Base-by-base conservation (phyloP, 164 flowering plant genomes). In the Euptelea pleiosperma region DNA sequence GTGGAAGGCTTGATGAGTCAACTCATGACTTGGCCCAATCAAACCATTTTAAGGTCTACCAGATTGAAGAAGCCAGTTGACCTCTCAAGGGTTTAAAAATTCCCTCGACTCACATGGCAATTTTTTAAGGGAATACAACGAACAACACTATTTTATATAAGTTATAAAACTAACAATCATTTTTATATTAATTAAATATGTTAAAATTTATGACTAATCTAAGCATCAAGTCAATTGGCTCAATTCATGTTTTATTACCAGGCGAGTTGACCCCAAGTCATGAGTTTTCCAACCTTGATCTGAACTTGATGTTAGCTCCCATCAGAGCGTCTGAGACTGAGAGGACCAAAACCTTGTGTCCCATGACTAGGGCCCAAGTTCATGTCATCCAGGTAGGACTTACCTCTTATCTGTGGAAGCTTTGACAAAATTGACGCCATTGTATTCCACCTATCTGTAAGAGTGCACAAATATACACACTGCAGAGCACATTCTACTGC, bases 401-500 rank as follows among this genome's bases (percentile, higher is more conserved):
- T 73, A 86, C 96, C 84, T 68, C 73, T 83, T n/a, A 77, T 43
- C 28, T 63, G 76, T 33, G 91, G 87, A 69, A 94, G 84, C 69
- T 77, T 85, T 50, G 89, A 82, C 71, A 91, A 62, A 70, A 88
- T 79, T 42, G 84, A 60, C 21, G 84, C 80, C 95, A 91, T 81
- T 47, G 78, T 80, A 75, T 69, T 87, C 99, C 99, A 94, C 65
- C 66, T 77, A 67, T 91, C 97, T 4, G 79, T 75, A 24, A 60
- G 74, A 37, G 74, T 70, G 65, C 88, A 88, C 15, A 70, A 57
- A 72, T 90, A 94, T 57, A 91, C 42, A 60, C 99, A 91, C 53
- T 80, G 82, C 52, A 94, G 64, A 40, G 87, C 88, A 73, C 86
- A 80, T 51, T 82, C 84, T 4, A 81, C 67, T 46, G 83, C 93